These are phyloP conservation scores for Melampsora americana DNA, from an alignment of 1,284 basidiomycete genomes.

Conservation along the genomic window DNA sequence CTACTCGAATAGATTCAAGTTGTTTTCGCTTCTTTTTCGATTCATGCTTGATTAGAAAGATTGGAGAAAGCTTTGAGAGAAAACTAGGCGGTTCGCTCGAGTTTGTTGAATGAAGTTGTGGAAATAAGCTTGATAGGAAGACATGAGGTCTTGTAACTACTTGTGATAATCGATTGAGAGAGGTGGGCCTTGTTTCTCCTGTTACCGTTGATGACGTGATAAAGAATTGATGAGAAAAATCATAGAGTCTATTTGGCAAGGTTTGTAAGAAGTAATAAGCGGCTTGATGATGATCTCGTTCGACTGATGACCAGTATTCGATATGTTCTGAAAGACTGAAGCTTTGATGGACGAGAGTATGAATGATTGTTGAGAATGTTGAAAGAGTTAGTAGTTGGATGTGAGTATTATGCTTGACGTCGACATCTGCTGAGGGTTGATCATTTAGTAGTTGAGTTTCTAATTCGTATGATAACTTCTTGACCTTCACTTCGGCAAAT, in stretches of 20 bases:
- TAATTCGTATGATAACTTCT: no score
- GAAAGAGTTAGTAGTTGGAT: no score
- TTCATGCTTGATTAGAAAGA: slow-evolving; percentile 28
- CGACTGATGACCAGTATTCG: slow-evolving; percentile 16
- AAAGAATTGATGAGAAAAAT: neutral
- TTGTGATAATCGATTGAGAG: neutral
- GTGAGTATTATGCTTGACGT: no score
- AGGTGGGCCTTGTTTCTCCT: neutral
- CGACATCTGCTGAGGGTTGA: no score
- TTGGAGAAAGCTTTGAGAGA: slow-evolving; percentile 23
- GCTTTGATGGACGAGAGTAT: slow-evolving; percentile 9
- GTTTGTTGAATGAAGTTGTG: neutral
- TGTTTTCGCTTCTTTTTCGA: slow-evolving; percentile 19
- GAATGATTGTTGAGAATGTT: neutral
- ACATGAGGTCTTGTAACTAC: neutral
- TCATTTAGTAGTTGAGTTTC: no score
- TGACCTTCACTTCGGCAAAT: no score
- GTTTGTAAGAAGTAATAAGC: slow-evolving; percentile 27
- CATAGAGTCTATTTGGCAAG: slow-evolving; percentile 7
- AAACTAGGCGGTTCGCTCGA: neutral
- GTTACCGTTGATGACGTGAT: neutral
- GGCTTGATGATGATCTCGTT: slow-evolving; percentile 7
- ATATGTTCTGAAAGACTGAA: slow-evolving; percentile 18
- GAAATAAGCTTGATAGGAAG: slow-evolving; percentile 12
- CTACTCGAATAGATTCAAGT: slow-evolving; percentile 4